Percentiles rank a stretch among this genome's conserved stretches.
phyloP scores from a whole-genome alignment of 2,329 filamentous ascomycete genomes.

The Trichoderma harzianum region DNA sequence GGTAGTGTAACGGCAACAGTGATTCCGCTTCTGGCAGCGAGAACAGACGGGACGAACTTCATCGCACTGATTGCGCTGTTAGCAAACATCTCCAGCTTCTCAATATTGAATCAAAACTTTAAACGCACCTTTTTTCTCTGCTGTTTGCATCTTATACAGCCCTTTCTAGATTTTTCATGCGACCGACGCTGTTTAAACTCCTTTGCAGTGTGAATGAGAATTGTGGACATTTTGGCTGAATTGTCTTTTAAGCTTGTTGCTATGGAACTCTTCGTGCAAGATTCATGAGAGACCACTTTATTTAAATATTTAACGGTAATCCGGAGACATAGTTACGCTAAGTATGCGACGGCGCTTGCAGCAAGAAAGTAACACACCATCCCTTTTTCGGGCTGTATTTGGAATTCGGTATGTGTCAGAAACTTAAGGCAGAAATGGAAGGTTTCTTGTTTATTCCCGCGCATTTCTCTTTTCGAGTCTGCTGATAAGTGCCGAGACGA shows the following conservation, averaged over 20 bases:
- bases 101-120: background rate
- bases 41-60: background rate
- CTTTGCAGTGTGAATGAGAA: background rate
- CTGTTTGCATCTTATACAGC: conserved; percentile 3
- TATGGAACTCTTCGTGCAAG: background rate
- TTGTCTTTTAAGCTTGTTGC: background rate
- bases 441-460: background rate
- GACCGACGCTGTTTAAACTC: conserved; percentile 11
- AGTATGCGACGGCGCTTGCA: background rate
- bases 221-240: background rate
- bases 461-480: background rate
- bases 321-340: background rate
- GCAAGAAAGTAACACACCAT: background rate
- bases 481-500: background rate
- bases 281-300: background rate
- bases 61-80: background rate
- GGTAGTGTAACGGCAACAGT: background rate
- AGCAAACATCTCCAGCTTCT: background rate
- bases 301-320: background rate
- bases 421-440: background rate
- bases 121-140: conserved; percentile 4
- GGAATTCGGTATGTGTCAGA: background rate
- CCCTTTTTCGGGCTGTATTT: background rate
- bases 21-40: conserved; percentile 11
- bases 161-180: conserved; percentile 9